Base-by-base conservation (phyloP, 768 basidiomycete genomes). In the Phylloporus sp. region DNA sequence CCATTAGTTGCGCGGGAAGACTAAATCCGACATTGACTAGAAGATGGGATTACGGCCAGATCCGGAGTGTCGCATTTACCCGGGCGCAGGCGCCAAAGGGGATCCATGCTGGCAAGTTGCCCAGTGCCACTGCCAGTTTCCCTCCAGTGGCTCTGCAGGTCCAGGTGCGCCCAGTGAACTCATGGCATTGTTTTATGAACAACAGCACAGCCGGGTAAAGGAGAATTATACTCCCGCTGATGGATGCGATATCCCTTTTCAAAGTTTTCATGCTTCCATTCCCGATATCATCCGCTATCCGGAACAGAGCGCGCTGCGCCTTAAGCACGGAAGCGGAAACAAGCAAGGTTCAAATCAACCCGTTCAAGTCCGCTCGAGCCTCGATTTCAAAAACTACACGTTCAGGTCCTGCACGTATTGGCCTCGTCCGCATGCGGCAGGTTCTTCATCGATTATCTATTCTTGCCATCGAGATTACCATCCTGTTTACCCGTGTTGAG, bases 401-500 rank as follows among this genome's bases (percentile, higher is more conserved):
- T n/a, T n/a, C n/a, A n/a, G n/a, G n/a, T n/a, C n/a, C n/a, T n/a
- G n/a, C n/a, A n/a, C n/a, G n/a, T n/a, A n/a, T n/a, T n/a, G n/a
- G n/a, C n/a, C 14, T 24, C 46, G 20, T 15, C 42, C 42, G 22
- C 38, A 33, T 9, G 41, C 34, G 28, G 28, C 28, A 28, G 10
- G 15, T 18, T 28, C 34, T 50, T 33, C 40, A 51, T 56, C 36
- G 37, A 48, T 49, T 29, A 32, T 14, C 32, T 1, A 21, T 33
- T n/a, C 15, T 37, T 44, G 26, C 27, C 38, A 36, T 22, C 17
- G 41, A 38, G 53, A 34, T 42, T 33, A 47, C 38, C 39, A 17
- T 32, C 33, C 10, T n/a, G 38, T 48, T 38, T n/a, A 29, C 32
- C 27, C 38, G 29, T 35, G n/a, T n/a, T n/a, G n/a, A 24, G 31